Evolutionary conservation across 2,329 filamentous ascomycete genomes (phyloP).

Genomic region (Escovopsis sp.): DNA sequence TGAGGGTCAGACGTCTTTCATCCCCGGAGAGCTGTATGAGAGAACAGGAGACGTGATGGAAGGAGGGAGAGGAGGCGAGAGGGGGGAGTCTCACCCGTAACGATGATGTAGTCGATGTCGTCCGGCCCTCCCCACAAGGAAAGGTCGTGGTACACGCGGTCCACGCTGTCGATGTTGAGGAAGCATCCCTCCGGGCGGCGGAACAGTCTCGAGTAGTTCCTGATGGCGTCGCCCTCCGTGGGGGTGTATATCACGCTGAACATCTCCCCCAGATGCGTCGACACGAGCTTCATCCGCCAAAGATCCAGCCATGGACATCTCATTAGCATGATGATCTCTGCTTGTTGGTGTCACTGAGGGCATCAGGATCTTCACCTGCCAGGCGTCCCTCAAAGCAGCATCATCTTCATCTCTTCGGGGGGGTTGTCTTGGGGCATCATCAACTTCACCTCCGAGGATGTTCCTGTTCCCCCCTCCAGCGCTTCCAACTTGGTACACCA

Average conservation of each 20-base stretch:
- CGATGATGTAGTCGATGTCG: constrained; percentile 78
- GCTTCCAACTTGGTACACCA: too few species aligned
- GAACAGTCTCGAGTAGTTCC: constrained; percentile 68
- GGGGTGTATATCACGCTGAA: constrained; percentile 84
- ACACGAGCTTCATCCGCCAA: constrained; percentile 39
- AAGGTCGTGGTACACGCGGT: constrained; percentile 50
- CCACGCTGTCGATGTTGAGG: constrained; percentile 54
- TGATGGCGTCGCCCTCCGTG: constrained; percentile 77
- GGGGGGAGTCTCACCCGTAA: constrained; percentile 61
- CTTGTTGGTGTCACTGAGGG: too few species aligned
- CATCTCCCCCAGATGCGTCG: constrained; percentile 73
- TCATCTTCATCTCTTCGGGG: too few species aligned
- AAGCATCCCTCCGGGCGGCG: constrained; percentile 68
- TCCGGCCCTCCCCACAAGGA: constrained; percentile 53
- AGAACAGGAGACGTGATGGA: too few species aligned
- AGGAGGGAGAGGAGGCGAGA: constrained; percentile 5
- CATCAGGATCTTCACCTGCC: too few species aligned
- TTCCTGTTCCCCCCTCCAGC: too few species aligned
- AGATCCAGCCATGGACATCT: too few species aligned
- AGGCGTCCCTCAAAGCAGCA: background rate
- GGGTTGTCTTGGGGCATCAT: too few species aligned
- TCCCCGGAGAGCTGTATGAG: too few species aligned
- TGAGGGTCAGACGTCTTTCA: too few species aligned
- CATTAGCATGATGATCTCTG: too few species aligned
- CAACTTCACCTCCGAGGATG: too few species aligned